These are phyloP conservation scores for Oryza meridionalis DNA, from an alignment of 176 grass and related monocot species.

Conservation along the genomic window DNA sequence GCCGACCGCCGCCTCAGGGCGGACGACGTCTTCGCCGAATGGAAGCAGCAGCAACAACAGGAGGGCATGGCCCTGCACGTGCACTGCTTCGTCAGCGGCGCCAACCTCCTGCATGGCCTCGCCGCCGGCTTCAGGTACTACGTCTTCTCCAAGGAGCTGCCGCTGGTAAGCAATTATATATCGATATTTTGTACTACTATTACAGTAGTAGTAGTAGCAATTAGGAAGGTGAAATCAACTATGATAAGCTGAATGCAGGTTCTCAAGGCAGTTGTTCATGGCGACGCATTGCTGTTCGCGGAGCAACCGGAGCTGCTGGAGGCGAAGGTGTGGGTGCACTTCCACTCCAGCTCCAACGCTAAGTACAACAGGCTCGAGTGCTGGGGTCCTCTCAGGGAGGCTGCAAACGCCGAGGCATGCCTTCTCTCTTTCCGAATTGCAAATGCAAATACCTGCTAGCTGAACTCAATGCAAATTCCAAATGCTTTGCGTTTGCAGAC, in stretches of 20 bases:
- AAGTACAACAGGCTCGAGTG: conserved; percentile 91
- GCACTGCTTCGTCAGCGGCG: conserved; percentile 92
- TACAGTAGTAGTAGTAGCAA: no score
- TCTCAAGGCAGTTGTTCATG: conserved; percentile 82
- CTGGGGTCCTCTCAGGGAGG: conserved; percentile 79
- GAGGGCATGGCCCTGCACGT: conserved; percentile 79
- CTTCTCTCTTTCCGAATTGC: neutral
- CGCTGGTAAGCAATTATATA: conserved; percentile 50
- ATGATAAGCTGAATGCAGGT: conserved; percentile 39
- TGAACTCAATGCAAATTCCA: no score
- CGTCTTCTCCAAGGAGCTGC: conserved; percentile 93
- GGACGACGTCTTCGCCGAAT: conserved; percentile 87
- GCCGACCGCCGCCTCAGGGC: conserved; percentile 54
- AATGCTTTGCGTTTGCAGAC: neutral
- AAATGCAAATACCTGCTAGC: no score
- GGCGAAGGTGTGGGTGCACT: conserved; percentile 81
- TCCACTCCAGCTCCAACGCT: conserved; percentile 64
- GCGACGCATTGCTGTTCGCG: conserved; percentile 70
- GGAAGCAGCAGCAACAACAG: conserved; percentile 66
- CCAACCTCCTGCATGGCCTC: conserved; percentile 80
- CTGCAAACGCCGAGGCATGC: conserved; percentile 52
- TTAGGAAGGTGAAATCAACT: no score
- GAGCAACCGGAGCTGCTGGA: conserved; percentile 83
- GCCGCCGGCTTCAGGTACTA: conserved; percentile 84
- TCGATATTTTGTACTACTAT: no score